A percentile compares a stretch with the other conserved stretches of the same genome.
Evolutionary conservation across 768 basidiomycete species (phyloP).

Genomic region (Rhizopogon vesiculosus): DNA sequence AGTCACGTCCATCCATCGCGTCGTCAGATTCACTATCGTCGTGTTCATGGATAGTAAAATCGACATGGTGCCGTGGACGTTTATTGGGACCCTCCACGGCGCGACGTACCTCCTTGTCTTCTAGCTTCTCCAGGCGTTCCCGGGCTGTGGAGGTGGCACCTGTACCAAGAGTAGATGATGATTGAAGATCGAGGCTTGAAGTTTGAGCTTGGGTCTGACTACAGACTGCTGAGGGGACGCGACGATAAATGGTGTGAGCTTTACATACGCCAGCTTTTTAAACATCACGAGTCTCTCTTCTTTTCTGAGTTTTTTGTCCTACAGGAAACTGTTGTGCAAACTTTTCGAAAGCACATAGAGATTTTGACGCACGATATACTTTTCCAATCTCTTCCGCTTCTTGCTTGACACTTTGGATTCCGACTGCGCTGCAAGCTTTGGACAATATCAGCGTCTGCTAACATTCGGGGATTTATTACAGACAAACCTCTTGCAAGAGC

Average conservation of each 20-base stretch:
- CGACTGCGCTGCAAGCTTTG: constrained; percentile 37
- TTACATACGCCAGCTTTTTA: constrained; percentile 74
- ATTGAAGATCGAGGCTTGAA: constrained; percentile 57
- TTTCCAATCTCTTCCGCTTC: constrained; percentile 86
- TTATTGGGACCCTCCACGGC: constrained; percentile 46
- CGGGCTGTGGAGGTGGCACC: constrained; percentile 59
- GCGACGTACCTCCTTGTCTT: constrained; percentile 55
- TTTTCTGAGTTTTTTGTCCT: constrained; percentile 92
- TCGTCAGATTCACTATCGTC: constrained; percentile 28
- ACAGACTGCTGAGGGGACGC: constrained; percentile 24
- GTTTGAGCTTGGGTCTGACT: constrained; percentile 77
- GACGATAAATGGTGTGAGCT: not conserved
- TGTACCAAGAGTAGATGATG: constrained; percentile 82
- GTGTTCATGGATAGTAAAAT: constrained; percentile 4
- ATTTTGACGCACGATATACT: constrained; percentile 70
- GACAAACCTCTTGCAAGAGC: constrained; percentile 56
- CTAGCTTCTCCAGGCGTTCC: constrained; percentile 51
- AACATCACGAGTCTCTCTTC: constrained; percentile 77
- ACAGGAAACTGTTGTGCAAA: not conserved
- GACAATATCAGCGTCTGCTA: not conserved
- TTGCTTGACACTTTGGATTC: constrained; percentile 75
- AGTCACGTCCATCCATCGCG: constrained; percentile 18
- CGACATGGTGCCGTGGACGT: constrained; percentile 42
- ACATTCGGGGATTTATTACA: not conserved
- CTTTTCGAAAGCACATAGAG: not conserved